These are phyloP conservation scores for Fusarium coicis DNA, from an alignment of 2,329 filamentous ascomycete genomes.

Conservation along the genomic window DNA sequence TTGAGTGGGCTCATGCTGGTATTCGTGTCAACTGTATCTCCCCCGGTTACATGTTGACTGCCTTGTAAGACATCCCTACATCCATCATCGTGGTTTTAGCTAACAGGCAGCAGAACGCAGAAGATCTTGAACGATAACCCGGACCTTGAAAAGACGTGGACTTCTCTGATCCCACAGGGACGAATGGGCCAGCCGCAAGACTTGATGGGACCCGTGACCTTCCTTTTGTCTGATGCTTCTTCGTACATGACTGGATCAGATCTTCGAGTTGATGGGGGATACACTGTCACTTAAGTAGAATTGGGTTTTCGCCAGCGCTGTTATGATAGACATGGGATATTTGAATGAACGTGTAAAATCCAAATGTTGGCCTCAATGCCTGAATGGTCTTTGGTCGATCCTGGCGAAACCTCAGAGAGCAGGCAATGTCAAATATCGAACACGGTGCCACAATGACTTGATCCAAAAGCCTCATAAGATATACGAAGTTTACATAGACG, in stretches of 20 bases:
- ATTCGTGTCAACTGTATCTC: conserved; percentile 96
- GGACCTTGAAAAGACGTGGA: conserved; percentile 91
- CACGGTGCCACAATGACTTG: no score
- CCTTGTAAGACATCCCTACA: conserved; percentile 45
- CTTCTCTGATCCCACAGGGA: conserved; percentile 86
- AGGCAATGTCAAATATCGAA: no score
- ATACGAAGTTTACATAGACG: neutral
- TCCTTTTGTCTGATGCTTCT: conserved; percentile 82
- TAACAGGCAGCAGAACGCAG: conserved; percentile 70
- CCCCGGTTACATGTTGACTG: conserved; percentile 95
- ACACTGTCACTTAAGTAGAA: conserved; percentile 73
- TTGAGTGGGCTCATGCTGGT: conserved; percentile 88
- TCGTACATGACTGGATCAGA: conserved; percentile 79
- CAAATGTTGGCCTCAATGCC: no score
- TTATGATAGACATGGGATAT: neutral
- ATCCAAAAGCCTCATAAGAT: no score
- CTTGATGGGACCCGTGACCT: conserved; percentile 91
- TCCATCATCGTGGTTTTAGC: neutral
- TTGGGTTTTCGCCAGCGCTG: accelerated
- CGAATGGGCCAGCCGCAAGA: conserved; percentile 94
- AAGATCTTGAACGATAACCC: conserved; percentile 97
- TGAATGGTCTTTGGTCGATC: neutral
- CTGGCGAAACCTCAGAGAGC: no score
- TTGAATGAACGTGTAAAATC: neutral
- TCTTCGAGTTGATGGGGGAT: conserved; percentile 84